phyloP scores from a whole-genome alignment of 768 basidiomycete genomes.

The Naganishia friedmannii region DNA sequence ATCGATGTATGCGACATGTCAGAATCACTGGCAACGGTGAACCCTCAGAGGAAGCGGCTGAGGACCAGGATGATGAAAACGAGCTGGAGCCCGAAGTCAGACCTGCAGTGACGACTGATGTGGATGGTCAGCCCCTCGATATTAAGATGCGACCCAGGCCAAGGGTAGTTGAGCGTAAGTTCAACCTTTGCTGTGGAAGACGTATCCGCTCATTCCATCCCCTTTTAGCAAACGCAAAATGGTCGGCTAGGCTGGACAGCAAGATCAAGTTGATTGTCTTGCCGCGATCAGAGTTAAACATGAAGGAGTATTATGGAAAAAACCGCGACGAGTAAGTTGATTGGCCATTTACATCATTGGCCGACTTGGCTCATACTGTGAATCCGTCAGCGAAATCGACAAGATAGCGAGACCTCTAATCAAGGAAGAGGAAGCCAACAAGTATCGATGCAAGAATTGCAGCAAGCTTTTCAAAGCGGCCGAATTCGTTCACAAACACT shows the following conservation, averaged over 20 bases:
- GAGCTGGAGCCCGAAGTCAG: conserved; percentile 30
- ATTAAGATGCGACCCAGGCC: conserved; percentile 31
- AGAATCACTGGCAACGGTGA: conserved; percentile 20
- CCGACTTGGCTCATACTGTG: not conserved
- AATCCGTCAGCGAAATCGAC: conserved; percentile 16
- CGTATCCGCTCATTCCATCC: not conserved
- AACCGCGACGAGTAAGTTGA: conserved; percentile 75
- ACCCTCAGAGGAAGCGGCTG: conserved; percentile 26
- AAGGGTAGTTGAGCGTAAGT: conserved; percentile 54
- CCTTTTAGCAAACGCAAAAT: conserved; percentile 60
- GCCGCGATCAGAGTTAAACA: conserved; percentile 72
- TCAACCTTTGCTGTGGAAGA: conserved; percentile 47
- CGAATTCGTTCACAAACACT: conserved; percentile 95
- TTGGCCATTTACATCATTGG: too few relatives aligned
- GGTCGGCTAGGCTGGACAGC: conserved; percentile 82
- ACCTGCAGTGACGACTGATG: not conserved
- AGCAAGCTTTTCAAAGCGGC: conserved; percentile 96
- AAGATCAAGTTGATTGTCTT: conserved; percentile 76
- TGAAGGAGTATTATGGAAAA: conserved; percentile 83
- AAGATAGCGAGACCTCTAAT: conserved; percentile 58
- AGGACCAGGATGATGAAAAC: conserved; percentile 28
- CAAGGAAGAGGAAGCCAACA: conserved; percentile 94
- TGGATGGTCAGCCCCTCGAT: conserved; percentile 54
- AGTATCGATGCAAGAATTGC: conserved; percentile 90
- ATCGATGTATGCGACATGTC: conserved; percentile 88